A percentile compares a stretch with the other conserved stretches of the same genome.
Evolutionary conservation across 768 basidiomycete species (phyloP).

Genomic region (Russula abietina): DNA sequence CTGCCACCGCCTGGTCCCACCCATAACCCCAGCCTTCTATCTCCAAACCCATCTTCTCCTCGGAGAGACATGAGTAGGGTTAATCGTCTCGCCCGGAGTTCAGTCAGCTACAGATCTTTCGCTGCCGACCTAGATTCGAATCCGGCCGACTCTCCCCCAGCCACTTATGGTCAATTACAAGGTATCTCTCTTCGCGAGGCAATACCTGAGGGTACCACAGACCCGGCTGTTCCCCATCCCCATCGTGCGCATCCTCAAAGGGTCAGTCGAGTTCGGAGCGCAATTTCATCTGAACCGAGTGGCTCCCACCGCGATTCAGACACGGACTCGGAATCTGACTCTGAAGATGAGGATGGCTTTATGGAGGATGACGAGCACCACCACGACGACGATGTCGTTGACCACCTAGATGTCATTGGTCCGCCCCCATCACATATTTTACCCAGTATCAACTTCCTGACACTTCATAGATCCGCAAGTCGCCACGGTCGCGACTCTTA

Average conservation of each 20-base stretch:
- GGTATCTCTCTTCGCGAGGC: neutral
- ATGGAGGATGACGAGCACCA: conserved; percentile 32
- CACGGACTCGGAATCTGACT: conserved; percentile 16
- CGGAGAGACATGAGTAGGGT: conserved; percentile 13
- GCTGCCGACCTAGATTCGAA: conserved; percentile 8
- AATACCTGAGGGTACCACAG: conserved; percentile 9
- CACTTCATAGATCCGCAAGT: conserved; percentile 57
- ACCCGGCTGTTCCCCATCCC: conserved; percentile 33
- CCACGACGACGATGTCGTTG: conserved; percentile 76
- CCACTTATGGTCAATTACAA: neutral
- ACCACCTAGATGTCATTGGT: conserved; percentile 80
- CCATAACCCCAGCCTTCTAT: neutral
- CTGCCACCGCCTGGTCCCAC: neutral
- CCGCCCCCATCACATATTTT: conserved; percentile 22
- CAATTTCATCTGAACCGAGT: conserved; percentile 36
- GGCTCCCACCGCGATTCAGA: conserved; percentile 15
- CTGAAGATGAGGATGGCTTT: conserved; percentile 15
- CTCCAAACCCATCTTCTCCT: neutral
- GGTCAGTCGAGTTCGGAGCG: conserved; percentile 42
- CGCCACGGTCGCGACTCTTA: conserved; percentile 64
- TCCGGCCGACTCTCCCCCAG: neutral
- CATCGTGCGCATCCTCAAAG: conserved; percentile 29
- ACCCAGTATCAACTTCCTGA: neutral
- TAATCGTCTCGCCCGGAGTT: conserved; percentile 10
- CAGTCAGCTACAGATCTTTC: conserved; percentile 15